Evolutionary conservation across 1,284 basidiomycete species (phyloP), one percentile per base, ranked within the genome.

Genomic region (Sphaerobolus stellatus): DNA sequence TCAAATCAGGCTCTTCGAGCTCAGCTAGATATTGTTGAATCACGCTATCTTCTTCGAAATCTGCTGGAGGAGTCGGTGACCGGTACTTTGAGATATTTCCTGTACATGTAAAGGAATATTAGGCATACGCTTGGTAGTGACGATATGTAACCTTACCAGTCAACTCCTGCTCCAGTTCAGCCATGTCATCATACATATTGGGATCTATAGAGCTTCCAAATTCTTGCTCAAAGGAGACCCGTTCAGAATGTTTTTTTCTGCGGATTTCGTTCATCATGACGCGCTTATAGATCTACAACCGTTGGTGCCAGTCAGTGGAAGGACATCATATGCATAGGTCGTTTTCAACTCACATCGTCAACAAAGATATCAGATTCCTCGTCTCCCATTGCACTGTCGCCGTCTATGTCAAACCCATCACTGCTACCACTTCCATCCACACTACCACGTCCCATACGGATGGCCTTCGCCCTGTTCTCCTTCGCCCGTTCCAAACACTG

Each of bases 151-250:
- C 3, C 31, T 2, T 40, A 49, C 52, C 52, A 16, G 52, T 54
- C 18, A 41, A 43, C 18, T 82, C 80, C 28, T 68, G 62, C 63
- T 88, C 86, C 84, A 85, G 86, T 27, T 69, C 66, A 16, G 61
- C 70, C 3, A 79, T 66, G 57, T 88, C 83, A 33, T 88, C 84
- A n/a, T 54, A 54, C 64, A 86, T 69, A 61, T 81, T 79, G 3
- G 86, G 86, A 62, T 88, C 86, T 55, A 86, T 79, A 1, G 86
- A 88, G 16, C 85, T 87, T 7, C 86, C 86, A 6, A 88, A 85
- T 57, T 88, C 84, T n/a, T 70, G 64, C 28, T 79, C 75, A 59
- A 83, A 88, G 2, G 84, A 87, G 1, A 85, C 62, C 7, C 77
- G 75, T 59, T 82, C 86, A 1, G 73, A 65, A 61, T 86, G 78